Evolutionary conservation across 2,329 filamentous ascomycete species (phyloP).

Genomic region (Neonectria neomacrospora): DNA sequence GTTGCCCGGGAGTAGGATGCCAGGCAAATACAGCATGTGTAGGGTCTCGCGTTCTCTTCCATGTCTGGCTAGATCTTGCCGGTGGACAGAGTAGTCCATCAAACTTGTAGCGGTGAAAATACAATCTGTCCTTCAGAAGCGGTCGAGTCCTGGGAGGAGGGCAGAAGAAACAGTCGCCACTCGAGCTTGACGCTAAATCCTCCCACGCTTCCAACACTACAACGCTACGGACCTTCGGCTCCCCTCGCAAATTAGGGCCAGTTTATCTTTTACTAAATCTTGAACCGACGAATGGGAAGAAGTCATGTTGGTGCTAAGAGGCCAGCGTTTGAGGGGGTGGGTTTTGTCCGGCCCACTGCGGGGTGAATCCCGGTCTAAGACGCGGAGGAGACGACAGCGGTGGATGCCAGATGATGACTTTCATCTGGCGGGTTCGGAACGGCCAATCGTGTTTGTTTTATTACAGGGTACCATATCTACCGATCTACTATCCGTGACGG

Average conservation of each 20-base stretch:
- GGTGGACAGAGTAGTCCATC: background rate
- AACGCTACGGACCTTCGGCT: too few species aligned
- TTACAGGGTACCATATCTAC: background rate
- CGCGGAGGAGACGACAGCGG: background rate
- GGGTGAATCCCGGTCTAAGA: background rate
- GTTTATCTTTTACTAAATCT: background rate
- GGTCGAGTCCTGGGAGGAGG: too few species aligned
- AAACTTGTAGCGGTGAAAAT: background rate
- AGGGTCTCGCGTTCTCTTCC: background rate
- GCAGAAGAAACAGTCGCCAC: too few species aligned
- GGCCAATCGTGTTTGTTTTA: background rate
- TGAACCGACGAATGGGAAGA: background rate
- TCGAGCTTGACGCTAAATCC: too few species aligned
- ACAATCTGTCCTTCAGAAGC: too few species aligned
- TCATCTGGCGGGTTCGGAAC: background rate
- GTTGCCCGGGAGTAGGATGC: background rate
- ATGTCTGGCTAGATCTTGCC: background rate
- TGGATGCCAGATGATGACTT: background rate
- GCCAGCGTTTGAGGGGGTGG: conserved; percentile 5
- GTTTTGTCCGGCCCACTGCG: conserved; percentile 8
- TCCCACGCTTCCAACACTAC: too few species aligned
- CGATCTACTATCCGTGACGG: background rate
- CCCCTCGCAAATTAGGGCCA: background rate
- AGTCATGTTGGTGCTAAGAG: background rate
- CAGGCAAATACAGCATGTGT: conserved; percentile 5